Evolutionary conservation across 139 green algal genomes (phyloP).

Genomic region (Coccomyxa sp.): DNA sequence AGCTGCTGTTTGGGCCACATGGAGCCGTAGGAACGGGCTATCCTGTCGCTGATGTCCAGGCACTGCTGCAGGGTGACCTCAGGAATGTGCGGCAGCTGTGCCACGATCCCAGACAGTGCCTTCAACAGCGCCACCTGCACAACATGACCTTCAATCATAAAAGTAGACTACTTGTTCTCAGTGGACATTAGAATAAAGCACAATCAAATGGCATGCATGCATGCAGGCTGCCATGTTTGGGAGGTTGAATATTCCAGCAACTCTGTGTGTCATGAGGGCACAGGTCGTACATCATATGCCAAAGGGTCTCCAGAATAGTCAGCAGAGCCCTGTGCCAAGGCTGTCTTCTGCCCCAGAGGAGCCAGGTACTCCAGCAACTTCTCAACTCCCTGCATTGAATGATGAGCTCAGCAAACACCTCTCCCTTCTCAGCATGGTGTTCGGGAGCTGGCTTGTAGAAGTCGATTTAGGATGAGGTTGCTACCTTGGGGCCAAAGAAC

Average conservation of each 20-base stretch:
- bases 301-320: too few species aligned
- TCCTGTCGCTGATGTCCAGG: neutral
- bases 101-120: conserved; percentile 7
- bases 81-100: neutral
- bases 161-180: too few species aligned
- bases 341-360: conserved; percentile 6
- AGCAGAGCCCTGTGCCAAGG: too few species aligned
- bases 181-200: too few species aligned
- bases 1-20: conserved; percentile 14
- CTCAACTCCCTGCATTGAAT: conserved; percentile 3
- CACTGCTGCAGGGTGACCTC: conserved; percentile 12
- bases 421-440: neutral
- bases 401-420: neutral
- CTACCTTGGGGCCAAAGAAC: neutral
- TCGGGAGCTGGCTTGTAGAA: neutral
- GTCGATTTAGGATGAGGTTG: neutral
- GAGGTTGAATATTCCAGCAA: neutral
- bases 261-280: neutral
- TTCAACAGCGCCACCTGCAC: conserved; percentile 18
- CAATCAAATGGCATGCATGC: too few species aligned
- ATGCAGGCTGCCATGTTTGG: too few species aligned
- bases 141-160: neutral
- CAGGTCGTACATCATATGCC: too few species aligned
- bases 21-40: conserved; percentile 6
- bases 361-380: conserved; percentile 14